Conservation (phyloP, 148 eudicot genomes). For the Amaranthus cruentus region DNA sequence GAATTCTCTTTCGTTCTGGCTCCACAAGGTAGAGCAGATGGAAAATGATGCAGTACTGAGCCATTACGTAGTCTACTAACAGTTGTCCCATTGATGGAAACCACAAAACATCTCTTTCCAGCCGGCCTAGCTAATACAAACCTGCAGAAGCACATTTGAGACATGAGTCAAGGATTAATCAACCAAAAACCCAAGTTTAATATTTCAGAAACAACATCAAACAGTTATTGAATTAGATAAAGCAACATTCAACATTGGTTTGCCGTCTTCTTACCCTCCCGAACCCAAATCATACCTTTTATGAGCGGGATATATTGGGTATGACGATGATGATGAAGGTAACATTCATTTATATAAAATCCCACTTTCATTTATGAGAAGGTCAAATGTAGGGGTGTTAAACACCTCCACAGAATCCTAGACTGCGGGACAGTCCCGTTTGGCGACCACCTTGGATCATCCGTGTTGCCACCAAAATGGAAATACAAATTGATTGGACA, state of each 20-base stretch:
- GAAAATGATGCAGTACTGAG: slow-evolving; percentile 70
- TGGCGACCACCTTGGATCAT: too few species aligned
- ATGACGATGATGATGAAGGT: neutral
- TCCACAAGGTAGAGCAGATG: slow-evolving; percentile 87
- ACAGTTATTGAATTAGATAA: neutral
- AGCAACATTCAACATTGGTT: neutral
- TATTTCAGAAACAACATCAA: neutral
- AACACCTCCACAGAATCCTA: too few species aligned
- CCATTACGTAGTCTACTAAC: slow-evolving; percentile 88
- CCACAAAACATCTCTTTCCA: slow-evolving; percentile 97
- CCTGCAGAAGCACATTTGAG: slow-evolving; percentile 39
- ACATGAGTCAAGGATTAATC: neutral
- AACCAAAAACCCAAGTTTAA: neutral
- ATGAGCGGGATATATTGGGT: neutral
- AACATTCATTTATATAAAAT: neutral
- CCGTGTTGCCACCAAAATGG: too few species aligned
- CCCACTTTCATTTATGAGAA: too few species aligned
- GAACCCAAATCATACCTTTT: too few species aligned
- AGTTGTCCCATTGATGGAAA: slow-evolving; percentile 88
- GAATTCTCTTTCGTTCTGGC: slow-evolving; percentile 58
- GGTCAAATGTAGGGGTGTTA: too few species aligned
- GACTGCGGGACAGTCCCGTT: too few species aligned
- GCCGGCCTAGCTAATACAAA: slow-evolving; percentile 90
- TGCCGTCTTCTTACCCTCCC: too few species aligned
- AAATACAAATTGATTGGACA: too few species aligned